phyloP scores from a whole-genome alignment of 352 stramenopile genomes.

The Globisporangium heterothallicum region DNA sequence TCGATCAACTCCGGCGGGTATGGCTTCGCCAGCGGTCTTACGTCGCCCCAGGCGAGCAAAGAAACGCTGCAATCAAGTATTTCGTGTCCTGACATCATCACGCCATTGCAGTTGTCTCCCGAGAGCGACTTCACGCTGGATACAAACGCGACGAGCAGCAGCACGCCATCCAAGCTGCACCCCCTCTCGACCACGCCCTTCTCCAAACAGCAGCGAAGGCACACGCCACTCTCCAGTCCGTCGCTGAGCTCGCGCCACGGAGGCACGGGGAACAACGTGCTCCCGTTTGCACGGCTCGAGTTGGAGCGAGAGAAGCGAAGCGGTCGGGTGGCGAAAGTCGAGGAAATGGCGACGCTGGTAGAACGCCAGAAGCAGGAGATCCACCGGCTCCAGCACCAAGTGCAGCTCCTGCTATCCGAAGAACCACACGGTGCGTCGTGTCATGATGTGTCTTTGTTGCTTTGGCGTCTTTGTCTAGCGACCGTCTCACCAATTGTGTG shows the following conservation, averaged over 20 bases:
- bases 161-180: constrained; percentile 14
- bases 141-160: constrained; percentile 3
- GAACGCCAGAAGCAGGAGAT: constrained; percentile 67
- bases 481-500: constrained; percentile 1
- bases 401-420: constrained; percentile 53
- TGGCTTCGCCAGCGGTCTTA: neutral
- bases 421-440: constrained; percentile 7
- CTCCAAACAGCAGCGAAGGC: constrained; percentile 23
- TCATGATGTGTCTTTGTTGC: constrained; percentile 1
- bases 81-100: constrained; percentile 31
- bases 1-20: constrained; percentile 13
- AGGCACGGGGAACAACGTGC: constrained; percentile 10
- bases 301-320: constrained; percentile 26
- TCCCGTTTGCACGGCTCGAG: constrained; percentile 52
- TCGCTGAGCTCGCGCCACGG: constrained; percentile 9
- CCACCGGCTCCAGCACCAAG: constrained; percentile 56
- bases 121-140: constrained; percentile 22
- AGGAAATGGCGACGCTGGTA: constrained; percentile 42
- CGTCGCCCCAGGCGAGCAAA: constrained; percentile 1
- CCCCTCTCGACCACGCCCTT: constrained; percentile 23
- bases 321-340: constrained; percentile 17
- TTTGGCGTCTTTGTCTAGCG: too few relatives aligned
- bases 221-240: constrained; percentile 7
- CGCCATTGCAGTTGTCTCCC: constrained; percentile 13
- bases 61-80: constrained; percentile 13